phyloP scores from a whole-genome alignment of 805 yeast species.

The Dipodascus geniculatus region DNA sequence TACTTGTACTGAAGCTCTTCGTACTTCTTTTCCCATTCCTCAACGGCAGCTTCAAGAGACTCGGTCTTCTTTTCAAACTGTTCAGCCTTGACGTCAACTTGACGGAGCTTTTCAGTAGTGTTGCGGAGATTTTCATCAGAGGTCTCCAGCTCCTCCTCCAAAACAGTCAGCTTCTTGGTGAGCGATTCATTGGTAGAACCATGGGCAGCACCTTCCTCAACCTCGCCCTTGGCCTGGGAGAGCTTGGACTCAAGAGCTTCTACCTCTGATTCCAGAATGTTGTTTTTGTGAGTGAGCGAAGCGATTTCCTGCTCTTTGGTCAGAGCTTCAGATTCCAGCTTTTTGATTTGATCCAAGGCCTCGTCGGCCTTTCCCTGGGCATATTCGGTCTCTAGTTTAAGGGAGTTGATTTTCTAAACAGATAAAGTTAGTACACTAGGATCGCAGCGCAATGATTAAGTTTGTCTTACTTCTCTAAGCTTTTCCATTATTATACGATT shows the following conservation, averaged over 20 bases:
- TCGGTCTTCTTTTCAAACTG: conserved; percentile 89
- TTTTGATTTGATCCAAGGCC: conserved; percentile 66
- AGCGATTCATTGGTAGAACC: conserved; percentile 83
- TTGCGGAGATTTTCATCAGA: conserved; percentile 86
- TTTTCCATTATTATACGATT: conserved; percentile 31
- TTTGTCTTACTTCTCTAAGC: conserved; percentile 35
- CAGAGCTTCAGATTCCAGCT: conserved; percentile 80
- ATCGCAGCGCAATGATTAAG: not conserved
- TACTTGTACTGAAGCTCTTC: conserved; percentile 80
- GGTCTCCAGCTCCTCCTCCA: conserved; percentile 85
- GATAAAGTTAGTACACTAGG: not conserved
- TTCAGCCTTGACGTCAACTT: conserved; percentile 91
- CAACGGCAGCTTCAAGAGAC: conserved; percentile 85
- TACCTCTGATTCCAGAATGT: conserved; percentile 72
- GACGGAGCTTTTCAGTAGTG: conserved; percentile 88
- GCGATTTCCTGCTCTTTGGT: conserved; percentile 94
- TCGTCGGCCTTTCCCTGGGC: conserved; percentile 98
- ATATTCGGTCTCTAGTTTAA: conserved; percentile 88
- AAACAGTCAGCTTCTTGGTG: conserved; percentile 76
- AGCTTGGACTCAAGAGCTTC: conserved; percentile 62
- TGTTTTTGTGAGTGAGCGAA: conserved; percentile 84
- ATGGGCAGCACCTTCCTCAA: conserved; percentile 82
- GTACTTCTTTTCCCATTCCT: conserved; percentile 77
- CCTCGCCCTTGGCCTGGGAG: conserved; percentile 66
- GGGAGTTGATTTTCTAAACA: conserved; percentile 64